Conservation (phyloP, 495 filamentous ascomycete species). For the Penicillium ucsense region DNA sequence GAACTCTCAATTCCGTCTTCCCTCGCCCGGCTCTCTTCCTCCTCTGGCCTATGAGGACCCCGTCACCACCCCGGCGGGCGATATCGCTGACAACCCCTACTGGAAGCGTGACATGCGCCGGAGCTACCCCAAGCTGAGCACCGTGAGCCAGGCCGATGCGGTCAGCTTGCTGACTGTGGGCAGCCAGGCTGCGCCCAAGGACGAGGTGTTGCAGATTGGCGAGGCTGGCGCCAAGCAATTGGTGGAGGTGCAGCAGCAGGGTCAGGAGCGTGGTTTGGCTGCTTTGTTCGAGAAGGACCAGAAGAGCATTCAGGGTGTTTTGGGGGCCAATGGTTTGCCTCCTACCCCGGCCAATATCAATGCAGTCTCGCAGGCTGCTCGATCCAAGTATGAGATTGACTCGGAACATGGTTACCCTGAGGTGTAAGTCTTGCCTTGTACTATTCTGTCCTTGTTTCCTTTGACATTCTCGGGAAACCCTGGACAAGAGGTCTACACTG, state of each 20-base stretch:
- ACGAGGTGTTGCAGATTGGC: conserved; percentile 66
- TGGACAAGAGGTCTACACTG: too few relatives aligned
- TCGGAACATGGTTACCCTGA: conserved; percentile 40
- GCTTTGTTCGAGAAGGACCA: conserved; percentile 62
- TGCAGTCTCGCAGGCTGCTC: conserved; percentile 11
- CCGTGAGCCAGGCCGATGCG: conserved; percentile 74
- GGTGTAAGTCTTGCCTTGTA: conserved; percentile 27
- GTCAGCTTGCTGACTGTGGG: conserved; percentile 80
- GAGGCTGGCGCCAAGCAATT: conserved; percentile 75
- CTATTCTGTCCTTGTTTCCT: too few relatives aligned
- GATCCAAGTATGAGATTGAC: conserved; percentile 36
- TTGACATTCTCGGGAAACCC: too few relatives aligned
- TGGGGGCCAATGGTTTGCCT: conserved; percentile 68
- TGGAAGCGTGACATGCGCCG: conserved; percentile 90
- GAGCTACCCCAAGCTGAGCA: conserved; percentile 72
- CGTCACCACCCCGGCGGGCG: conserved; percentile 81
- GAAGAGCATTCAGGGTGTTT: conserved; percentile 50
- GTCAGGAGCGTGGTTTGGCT: conserved; percentile 58
- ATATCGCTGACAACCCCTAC: conserved; percentile 96
- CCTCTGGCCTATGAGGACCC: conserved; percentile 78
- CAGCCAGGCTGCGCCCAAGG: conserved; percentile 68
- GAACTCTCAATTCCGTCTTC: conserved; percentile 86
- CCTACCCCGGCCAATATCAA: conserved; percentile 66
- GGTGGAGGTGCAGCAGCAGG: conserved; percentile 69
- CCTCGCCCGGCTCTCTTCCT: conserved; percentile 69